Evolutionary conservation across 768 basidiomycete species (phyloP).

Genomic region (Psilocybe tampanensis): DNA sequence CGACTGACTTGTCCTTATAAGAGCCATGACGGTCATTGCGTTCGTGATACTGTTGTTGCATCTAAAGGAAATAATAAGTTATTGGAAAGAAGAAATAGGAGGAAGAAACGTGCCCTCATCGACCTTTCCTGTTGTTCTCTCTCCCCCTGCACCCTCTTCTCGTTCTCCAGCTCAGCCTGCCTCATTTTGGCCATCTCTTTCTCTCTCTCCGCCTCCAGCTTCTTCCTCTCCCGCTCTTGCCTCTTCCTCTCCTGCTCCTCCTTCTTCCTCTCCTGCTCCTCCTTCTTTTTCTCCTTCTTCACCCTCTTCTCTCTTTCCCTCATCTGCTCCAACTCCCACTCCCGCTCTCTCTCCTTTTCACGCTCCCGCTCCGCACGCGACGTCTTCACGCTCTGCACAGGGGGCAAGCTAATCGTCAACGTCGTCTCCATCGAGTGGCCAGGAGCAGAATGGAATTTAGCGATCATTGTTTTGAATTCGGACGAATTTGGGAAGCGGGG

Average conservation of each 20-base stretch:
- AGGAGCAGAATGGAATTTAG: slow-evolving; percentile 30
- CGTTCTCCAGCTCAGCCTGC: slow-evolving; percentile 2
- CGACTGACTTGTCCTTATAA: slow-evolving; percentile 34
- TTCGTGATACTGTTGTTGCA: slow-evolving; percentile 11
- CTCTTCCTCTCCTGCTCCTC: slow-evolving; percentile 15
- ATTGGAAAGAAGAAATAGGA: background rate
- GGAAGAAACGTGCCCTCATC: background rate
- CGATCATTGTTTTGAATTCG: slow-evolving; percentile 22
- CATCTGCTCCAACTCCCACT: slow-evolving; percentile 1
- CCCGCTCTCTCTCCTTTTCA: slow-evolving; percentile 11
- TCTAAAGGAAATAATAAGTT: slow-evolving; percentile 1
- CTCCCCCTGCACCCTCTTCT: background rate
- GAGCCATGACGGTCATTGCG: slow-evolving; percentile 19
- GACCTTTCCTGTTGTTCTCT: slow-evolving; percentile 4
- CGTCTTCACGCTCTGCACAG: slow-evolving; percentile 15
- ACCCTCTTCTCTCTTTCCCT: slow-evolving; percentile 8
- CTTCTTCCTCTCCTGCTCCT: slow-evolving; percentile 7
- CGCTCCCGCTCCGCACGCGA: slow-evolving; percentile 7
- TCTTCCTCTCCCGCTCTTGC: slow-evolving; percentile 1
- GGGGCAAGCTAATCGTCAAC: slow-evolving; percentile 28
- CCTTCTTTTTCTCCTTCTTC: slow-evolving; percentile 11
- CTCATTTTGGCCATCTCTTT: background rate
- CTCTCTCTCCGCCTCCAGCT: slow-evolving; percentile 9
- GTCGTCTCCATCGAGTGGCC: slow-evolving; percentile 32
- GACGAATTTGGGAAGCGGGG: background rate